Conservation (phyloP, 176 grass and related monocot genomes). For the Phoenix dactylifera region DNA sequence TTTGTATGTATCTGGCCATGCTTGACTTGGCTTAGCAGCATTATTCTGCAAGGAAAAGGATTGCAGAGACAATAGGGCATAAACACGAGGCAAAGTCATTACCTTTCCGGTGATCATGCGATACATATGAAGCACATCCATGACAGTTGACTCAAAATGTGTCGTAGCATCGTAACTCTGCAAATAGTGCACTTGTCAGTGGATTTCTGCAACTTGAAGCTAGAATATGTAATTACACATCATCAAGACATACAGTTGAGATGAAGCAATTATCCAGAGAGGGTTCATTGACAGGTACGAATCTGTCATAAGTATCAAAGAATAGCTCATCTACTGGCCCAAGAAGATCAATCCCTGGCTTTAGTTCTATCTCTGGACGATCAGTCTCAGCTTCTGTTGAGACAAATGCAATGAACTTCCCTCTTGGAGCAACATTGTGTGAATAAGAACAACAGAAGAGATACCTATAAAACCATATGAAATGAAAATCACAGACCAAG, state of each 20-base stretch:
- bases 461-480: conserved; percentile 52
- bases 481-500: conserved; percentile 8
- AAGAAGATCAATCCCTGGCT: conserved; percentile 82
- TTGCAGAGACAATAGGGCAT: not conserved
- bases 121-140: conserved; percentile 83
- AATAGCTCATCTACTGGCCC: conserved; percentile 76
- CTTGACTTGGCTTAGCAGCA: too few relatives aligned
- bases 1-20: too few relatives aligned
- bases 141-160: conserved; percentile 90
- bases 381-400: conserved; percentile 73
- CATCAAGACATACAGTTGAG: conserved; percentile 45
- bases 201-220: conserved; percentile 13
- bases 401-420: conserved; percentile 94
- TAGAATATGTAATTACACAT: not conserved
- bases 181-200: conserved; percentile 15
- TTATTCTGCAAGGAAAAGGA: too few relatives aligned
- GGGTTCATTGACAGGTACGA: conserved; percentile 74
- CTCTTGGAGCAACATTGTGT: conserved; percentile 84
- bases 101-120: conserved; percentile 83
- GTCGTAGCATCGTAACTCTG: conserved; percentile 94
- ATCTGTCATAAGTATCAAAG: conserved; percentile 87
- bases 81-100: conserved; percentile 1
- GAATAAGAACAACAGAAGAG: conserved; percentile 88
- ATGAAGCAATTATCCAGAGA: conserved; percentile 83
- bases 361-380: conserved; percentile 50